Percentiles rank a stretch among this genome's conserved stretches.
Evolutionary conservation across 345 rosid genomes (phyloP).

Genomic region (Bruguiera gymnorhiza): DNA sequence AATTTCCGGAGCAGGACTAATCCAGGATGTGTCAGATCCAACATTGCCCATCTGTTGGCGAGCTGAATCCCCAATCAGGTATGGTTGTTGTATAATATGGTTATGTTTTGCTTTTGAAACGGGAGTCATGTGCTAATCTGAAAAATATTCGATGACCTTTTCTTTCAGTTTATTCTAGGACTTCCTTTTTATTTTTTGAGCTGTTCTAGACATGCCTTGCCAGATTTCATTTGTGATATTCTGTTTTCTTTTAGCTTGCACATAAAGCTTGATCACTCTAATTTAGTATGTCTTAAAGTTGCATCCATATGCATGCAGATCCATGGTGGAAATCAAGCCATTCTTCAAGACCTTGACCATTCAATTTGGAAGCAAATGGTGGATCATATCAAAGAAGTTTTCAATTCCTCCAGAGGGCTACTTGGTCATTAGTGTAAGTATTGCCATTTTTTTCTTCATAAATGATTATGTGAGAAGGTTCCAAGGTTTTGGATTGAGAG

Average conservation of each 20-base stretch:
- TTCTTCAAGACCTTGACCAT: constrained; percentile 76
- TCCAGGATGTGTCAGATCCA: constrained; percentile 54
- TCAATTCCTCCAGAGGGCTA: constrained; percentile 75
- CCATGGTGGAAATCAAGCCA: constrained; percentile 52
- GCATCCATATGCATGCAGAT: constrained; percentile 42
- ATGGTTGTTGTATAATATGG: constrained; percentile 1
- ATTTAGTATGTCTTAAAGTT: constrained; percentile 7
- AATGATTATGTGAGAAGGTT: neutral
- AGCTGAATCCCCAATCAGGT: constrained; percentile 59
- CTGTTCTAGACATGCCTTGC: no score
- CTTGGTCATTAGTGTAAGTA: constrained; percentile 69
- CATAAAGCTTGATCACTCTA: neutral
- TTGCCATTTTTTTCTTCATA: neutral
- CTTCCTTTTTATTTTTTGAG: no score
- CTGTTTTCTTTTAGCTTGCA: neutral
- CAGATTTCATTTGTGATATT: neutral
- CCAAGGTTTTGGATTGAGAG: neutral
- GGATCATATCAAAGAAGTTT: constrained; percentile 63
- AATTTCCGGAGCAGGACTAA: constrained; percentile 42
- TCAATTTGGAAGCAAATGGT: constrained; percentile 86
- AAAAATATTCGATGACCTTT: no score
- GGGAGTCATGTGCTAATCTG: no score
- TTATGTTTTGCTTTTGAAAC: no score
- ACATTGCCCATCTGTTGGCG: constrained; percentile 82
- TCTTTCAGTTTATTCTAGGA: no score